Base-by-base conservation (phyloP, 2,329 filamentous ascomycete species). In the Epichloe sp. region DNA sequence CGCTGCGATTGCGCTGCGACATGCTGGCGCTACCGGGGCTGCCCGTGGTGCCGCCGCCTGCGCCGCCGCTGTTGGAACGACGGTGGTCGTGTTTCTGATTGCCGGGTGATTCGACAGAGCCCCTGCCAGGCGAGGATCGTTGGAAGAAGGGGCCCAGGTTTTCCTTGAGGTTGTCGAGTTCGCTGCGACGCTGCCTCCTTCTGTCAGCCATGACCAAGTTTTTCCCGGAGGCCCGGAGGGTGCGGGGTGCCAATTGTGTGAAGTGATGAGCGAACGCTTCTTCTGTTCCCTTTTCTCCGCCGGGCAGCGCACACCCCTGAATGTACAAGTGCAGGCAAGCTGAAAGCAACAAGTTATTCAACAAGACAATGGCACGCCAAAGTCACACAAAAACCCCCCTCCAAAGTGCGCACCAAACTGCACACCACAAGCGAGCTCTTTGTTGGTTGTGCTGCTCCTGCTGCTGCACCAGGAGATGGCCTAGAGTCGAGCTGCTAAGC, bases 1-100 rank as follows among this genome's bases (percentile, higher is more conserved):
- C 68, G 57, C 69, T 71, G 50, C 71, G 68, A 54, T 70, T 71
- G 54, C 70, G 65, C 59, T 72, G 70, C 43, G 70, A 71, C 69
- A 72, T 73, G 50, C 58, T 50, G 48, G 10, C 42, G 40, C 48
- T 48, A 23, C 40, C 26, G 14, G 47, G 45, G 21, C 42, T 51
- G 36, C 44, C 52, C 3, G 48, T 43, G 11, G 21, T 40, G 37
- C 38, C 44, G 19, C 41, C 23, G 26, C 14, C 17, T 19, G 17
- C 36, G 56, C 34, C 56, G 53, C 35, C 53, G 56, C 51, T 59
- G 34, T 31, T 43, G 47, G 40, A 47, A 21, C 35, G 36, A 26
- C 51, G 42, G 53, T 31, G 41, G 45, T 51, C 48, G 48, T 47
- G 4, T 44, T 49, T 45, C 53, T 43, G 55, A 51, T 53, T 58